Evolutionary conservation across 192 early-diverging fungal species (phyloP), one percentile per base, ranked within the genome.

Genomic region (Rhizoclosmatium globosum): DNA sequence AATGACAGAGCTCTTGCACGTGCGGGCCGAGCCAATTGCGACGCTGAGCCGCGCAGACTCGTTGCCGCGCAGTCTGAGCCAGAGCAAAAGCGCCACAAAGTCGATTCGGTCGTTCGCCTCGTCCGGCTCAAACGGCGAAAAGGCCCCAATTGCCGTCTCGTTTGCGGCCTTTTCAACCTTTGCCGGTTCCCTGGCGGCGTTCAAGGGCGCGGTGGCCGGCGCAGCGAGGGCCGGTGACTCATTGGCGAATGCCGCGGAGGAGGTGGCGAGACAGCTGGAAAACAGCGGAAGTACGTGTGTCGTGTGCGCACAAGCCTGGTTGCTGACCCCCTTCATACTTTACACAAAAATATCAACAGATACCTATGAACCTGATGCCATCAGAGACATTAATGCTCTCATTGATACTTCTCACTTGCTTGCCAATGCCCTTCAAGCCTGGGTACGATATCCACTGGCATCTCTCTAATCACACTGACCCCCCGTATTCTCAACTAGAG

Each of bases 331-430:
- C 48, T n/a, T n/a, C n/a, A n/a, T n/a, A n/a, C n/a, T n/a, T n/a
- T n/a, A n/a, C n/a, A n/a, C n/a, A n/a, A n/a, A n/a, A n/a, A n/a
- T 21, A 19, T 42, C 4, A 3, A n/a, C 73, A 50, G 31, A 3
- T 43, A 41, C 21, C 67, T 15, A 76, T 6, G 23, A 46, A 4
- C 38, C 59, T 57, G 2, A n/a, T 2, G 21, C 23, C 4, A 64
- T 71, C 31, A 47, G 64, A 13, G 19, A 46, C 41, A 57, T 23
- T 67, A 45, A 50, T 67, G 67, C 88, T 71, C 68, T 90, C 21
- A 87, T 90, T 47, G 89, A 90, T 76, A 81, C 73, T 60, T 83
- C 87, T 17, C 87, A 87, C 47, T 70, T 90, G 46, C 76, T 90
- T 45, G 81, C 84, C 13, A 90, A 90, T 70, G 74, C 89, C 0